phyloP scores from a whole-genome alignment of 73 alveolate species.

The Stentor roeselii region DNA sequence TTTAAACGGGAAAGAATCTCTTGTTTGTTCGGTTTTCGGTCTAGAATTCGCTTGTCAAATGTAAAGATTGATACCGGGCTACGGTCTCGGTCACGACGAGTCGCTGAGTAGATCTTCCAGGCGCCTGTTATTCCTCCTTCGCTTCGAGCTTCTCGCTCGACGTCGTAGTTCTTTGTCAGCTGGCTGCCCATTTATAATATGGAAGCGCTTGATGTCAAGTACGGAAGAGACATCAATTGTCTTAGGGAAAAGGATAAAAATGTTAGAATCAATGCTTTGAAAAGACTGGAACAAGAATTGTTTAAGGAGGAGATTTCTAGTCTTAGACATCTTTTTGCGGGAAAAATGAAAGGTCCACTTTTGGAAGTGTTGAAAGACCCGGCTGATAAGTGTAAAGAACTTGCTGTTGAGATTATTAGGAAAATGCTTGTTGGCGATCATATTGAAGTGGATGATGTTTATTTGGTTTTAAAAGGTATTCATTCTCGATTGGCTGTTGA shows the following conservation, averaged over 20 bases:
- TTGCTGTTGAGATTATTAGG: not conserved
- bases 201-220: not conserved
- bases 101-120: slow-evolving; percentile 81
- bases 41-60: slow-evolving; percentile 76
- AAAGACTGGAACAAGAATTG: not conserved
- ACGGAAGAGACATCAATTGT: not conserved
- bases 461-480: not conserved
- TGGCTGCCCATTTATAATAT: slow-evolving; percentile 73
- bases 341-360: not conserved
- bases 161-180: slow-evolving; percentile 74
- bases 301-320: not conserved
- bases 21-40: slow-evolving; percentile 57
- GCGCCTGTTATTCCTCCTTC: slow-evolving; percentile 73
- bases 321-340: not conserved
- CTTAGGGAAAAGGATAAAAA: not conserved
- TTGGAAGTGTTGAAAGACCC: not conserved
- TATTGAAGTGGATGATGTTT: not conserved
- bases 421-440: not conserved
- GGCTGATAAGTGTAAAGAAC: not conserved
- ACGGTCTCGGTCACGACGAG: slow-evolving; percentile 64
- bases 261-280: not conserved
- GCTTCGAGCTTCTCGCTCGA: slow-evolving; percentile 75
- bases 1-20: slow-evolving; percentile 63
- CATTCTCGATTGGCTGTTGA: not conserved
- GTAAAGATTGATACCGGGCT: slow-evolving; percentile 79